These are phyloP conservation scores for Mortierella sp. DNA, from an alignment of 371 early-diverging fungal genomes.

Conservation along the genomic window DNA sequence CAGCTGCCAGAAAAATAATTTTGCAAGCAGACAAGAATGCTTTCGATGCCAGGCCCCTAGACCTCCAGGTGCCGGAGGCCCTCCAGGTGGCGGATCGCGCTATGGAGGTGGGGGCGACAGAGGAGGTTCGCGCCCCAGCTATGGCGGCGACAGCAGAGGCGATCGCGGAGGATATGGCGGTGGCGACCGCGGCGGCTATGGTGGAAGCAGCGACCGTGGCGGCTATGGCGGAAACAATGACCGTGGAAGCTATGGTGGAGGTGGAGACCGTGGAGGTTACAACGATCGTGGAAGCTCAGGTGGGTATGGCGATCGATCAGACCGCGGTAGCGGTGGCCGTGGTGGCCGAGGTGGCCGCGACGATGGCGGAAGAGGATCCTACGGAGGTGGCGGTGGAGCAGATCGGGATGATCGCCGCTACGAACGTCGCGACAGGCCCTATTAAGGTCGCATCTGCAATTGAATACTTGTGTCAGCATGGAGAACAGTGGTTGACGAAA, in stretches of 20 bases:
- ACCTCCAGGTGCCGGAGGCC: slow-evolving; percentile 67
- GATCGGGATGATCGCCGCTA: slow-evolving; percentile 55
- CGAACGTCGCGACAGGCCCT: slow-evolving; percentile 52
- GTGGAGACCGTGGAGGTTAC: slow-evolving; percentile 40
- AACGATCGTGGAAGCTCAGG: slow-evolving; percentile 31
- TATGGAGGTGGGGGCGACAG: slow-evolving; percentile 44
- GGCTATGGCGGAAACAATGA: slow-evolving; percentile 52
- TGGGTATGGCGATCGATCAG: slow-evolving; percentile 31
- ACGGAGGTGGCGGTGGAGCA: slow-evolving; percentile 31
- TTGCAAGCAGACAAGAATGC: slow-evolving; percentile 72
- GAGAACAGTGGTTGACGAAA: background rate
- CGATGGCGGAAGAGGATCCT: slow-evolving; percentile 36
- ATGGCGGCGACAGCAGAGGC: slow-evolving; percentile 40
- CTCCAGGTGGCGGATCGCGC: slow-evolving; percentile 34
- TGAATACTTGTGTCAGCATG: background rate
- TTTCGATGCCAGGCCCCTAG: slow-evolving; percentile 75
- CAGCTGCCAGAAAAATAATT: slow-evolving; percentile 78
- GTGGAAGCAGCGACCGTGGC: slow-evolving; percentile 54
- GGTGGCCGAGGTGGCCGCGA: slow-evolving; percentile 38
- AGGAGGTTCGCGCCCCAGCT: slow-evolving; percentile 35
- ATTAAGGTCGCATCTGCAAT: slow-evolving; percentile 20
- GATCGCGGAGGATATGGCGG: slow-evolving; percentile 31
- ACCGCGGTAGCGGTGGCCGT: slow-evolving; percentile 34
- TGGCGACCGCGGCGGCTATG: slow-evolving; percentile 55
- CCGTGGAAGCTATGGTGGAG: slow-evolving; percentile 44